Percentiles rank a stretch among this genome's conserved stretches.
These are phyloP conservation scores for Gelatoporia subvermispora DNA, from an alignment of 768 basidiomycete genomes.

Conservation along the genomic window DNA sequence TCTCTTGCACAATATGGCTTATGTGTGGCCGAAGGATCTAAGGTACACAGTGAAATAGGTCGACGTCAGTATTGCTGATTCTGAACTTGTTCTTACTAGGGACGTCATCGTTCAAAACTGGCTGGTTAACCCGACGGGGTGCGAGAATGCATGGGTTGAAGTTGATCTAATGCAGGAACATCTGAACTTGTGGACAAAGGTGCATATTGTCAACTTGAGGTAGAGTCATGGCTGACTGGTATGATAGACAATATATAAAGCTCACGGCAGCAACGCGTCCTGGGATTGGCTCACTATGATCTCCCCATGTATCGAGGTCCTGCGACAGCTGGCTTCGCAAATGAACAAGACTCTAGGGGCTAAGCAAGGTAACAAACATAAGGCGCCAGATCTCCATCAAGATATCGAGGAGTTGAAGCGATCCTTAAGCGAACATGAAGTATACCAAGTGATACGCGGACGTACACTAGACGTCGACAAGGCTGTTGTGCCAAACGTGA, in stretches of 20 bases:
- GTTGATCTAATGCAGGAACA: conserved; percentile 31
- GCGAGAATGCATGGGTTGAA: conserved; percentile 17
- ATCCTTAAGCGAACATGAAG: conserved; percentile 15
- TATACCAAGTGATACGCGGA: conserved; percentile 15
- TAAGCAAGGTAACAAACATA: conserved; percentile 28
- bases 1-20: conserved; percentile 12
- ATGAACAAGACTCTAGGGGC: conserved; percentile 23
- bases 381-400: conserved; percentile 19
- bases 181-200: conserved; percentile 29
- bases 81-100: conserved; percentile 7
- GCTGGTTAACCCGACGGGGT: conserved; percentile 24
- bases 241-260: conserved; percentile 18
- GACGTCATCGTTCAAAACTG: conserved; percentile 27
- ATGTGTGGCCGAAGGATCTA: conserved; percentile 13
- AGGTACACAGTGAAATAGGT: too few species aligned
- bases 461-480: conserved; percentile 17
- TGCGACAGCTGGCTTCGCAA: conserved; percentile 19
- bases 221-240: too few species aligned
- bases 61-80: too few species aligned
- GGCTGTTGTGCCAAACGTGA: conserved; percentile 11
- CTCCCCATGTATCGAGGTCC: conserved; percentile 23
- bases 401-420: conserved; percentile 26
- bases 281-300: conserved; percentile 30
- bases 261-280: conserved; percentile 26
- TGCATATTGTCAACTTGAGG: not conserved